Conservation (phyloP, 345 rosid genomes). For the Bruguiera gymnorhiza region DNA sequence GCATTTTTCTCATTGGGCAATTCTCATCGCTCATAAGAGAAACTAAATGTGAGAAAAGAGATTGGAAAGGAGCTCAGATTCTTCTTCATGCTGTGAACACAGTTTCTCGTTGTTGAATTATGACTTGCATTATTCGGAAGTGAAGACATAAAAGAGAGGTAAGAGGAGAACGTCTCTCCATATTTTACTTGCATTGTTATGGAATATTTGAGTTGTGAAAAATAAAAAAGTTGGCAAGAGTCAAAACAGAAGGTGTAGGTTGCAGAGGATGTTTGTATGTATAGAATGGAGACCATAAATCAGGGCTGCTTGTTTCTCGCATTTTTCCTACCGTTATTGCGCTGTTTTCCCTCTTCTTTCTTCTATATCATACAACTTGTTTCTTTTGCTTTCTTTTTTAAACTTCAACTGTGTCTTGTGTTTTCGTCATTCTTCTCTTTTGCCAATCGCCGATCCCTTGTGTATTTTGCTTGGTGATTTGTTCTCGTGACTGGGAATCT, state of each 20-base stretch:
- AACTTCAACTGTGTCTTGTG: slow-evolving; percentile 42
- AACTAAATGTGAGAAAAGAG: slow-evolving; percentile 16
- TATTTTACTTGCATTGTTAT: slow-evolving; percentile 53
- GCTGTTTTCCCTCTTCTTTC: slow-evolving; percentile 40
- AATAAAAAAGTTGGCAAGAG: slow-evolving; percentile 36
- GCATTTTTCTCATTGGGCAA: slow-evolving; percentile 34
- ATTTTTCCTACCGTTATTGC: slow-evolving; percentile 11
- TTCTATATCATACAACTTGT: slow-evolving; percentile 41
- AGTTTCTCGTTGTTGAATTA: slow-evolving; percentile 5
- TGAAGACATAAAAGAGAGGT: slow-evolving; percentile 29
- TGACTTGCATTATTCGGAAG: slow-evolving; percentile 10
- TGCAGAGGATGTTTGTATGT: slow-evolving; percentile 57
- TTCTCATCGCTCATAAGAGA: slow-evolving; percentile 45
- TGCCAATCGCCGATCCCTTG: neutral
- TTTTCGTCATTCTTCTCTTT: neutral
- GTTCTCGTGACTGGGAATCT: neutral
- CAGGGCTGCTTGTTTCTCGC: slow-evolving; percentile 38
- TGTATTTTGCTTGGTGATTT: no score
- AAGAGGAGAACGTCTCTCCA: slow-evolving; percentile 48
- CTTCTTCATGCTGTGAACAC: neutral
- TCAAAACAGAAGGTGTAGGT: slow-evolving; percentile 27
- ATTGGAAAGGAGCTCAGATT: slow-evolving; percentile 14
- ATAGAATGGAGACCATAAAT: slow-evolving; percentile 40
- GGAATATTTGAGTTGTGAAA: slow-evolving; percentile 41
- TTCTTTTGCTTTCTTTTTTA: slow-evolving; percentile 12